A percentile compares a stretch with the other conserved stretches of the same genome.
These are phyloP conservation scores for Aquilaria malaccensis DNA, from an alignment of 345 rosid species.

Conservation along the genomic window DNA sequence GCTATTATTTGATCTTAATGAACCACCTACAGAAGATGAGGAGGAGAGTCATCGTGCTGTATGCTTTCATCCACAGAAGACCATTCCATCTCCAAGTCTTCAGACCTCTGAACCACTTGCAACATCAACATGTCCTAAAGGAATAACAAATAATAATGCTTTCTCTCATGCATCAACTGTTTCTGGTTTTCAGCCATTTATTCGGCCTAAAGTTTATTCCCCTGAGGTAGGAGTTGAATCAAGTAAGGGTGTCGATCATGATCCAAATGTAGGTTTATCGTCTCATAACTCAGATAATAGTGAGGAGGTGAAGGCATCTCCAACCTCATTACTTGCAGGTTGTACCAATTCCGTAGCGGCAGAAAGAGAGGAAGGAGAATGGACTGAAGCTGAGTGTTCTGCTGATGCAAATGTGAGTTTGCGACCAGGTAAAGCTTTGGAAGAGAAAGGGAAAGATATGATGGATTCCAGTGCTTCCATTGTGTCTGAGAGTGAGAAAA, in stretches of 20 bases:
- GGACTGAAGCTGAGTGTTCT: conserved; percentile 67
- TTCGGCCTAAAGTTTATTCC: conserved; percentile 33
- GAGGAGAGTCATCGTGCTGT: conserved; percentile 42
- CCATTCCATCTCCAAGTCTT: conserved; percentile 39
- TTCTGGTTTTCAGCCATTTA: conserved; percentile 95
- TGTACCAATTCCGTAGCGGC: conserved; percentile 25
- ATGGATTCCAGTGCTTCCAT: conserved; percentile 26
- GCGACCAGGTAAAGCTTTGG: conserved; percentile 27
- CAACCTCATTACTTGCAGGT: conserved; percentile 23
- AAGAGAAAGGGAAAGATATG: conserved; percentile 22
- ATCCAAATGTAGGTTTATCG: conserved; percentile 24
- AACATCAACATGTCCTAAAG: conserved; percentile 40
- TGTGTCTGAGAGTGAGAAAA: conserved; percentile 20
- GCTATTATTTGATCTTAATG: conserved; percentile 95
- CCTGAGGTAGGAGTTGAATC: conserved; percentile 31
- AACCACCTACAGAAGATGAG: conserved; percentile 75
- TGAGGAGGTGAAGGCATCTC: conserved; percentile 29
- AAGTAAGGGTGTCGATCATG: conserved; percentile 30
- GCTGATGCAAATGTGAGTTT: conserved; percentile 21
- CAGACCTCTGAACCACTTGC: conserved; percentile 38
- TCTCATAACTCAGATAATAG: conserved; percentile 23
- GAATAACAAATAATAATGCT: conserved; percentile 41
- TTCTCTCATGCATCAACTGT: conserved; percentile 72
- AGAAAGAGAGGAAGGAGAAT: conserved; percentile 99
- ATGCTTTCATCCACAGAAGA: conserved; percentile 52